Base-by-base conservation (phyloP, 441 rosid species). In the Bocquillonia castaneifolia region DNA sequence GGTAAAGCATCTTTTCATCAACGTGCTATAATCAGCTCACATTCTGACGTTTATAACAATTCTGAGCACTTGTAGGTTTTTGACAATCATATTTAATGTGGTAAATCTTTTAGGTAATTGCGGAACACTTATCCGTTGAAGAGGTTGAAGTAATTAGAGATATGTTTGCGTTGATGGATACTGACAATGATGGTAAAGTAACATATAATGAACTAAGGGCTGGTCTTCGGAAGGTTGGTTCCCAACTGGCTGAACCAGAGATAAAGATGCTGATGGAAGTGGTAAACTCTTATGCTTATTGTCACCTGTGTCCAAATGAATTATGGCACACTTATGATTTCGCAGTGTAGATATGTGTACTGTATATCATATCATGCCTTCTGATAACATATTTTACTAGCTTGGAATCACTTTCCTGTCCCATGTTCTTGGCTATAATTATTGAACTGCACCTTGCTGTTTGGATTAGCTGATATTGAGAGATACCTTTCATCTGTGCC, bases 231-330 rank as follows among this genome's bases (percentile, higher is more conserved):
- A 89, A 85, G 79, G 97, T 91, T 48, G 97, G 98, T 68, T 91
- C 96, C n/a, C 90, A 93, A 70, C 77, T 93, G 77, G 95, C 83
- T 51, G 98, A 93, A 77, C 86, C 95, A 0, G 98, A 93, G 87
- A 91, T 93, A 69, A 91, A 82, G 87, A 86, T 91, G 95, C 79
- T 93, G 71, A 91, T 93, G 98, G 97, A 93, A 93, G 96, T 86
- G 88, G 97, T 91, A 88, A 77, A 40, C 72, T 66, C 57, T 34
- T 7, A 40, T 59, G 26, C 32, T 37, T 68, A 42, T 44, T 20
- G 28, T 59, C 37, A 50, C 20, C 34, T 52, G 22, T 36, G 17
- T 51, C 52, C 18, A 53, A 37, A 29, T 50, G 23, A 20, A 1
- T 34, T 40, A 4, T 26, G 29, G n/a, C 23, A 60, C 10, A 12